These are phyloP conservation scores for Sporisorium graminicola DNA, from an alignment of 1,284 basidiomycete genomes.

Conservation along the genomic window DNA sequence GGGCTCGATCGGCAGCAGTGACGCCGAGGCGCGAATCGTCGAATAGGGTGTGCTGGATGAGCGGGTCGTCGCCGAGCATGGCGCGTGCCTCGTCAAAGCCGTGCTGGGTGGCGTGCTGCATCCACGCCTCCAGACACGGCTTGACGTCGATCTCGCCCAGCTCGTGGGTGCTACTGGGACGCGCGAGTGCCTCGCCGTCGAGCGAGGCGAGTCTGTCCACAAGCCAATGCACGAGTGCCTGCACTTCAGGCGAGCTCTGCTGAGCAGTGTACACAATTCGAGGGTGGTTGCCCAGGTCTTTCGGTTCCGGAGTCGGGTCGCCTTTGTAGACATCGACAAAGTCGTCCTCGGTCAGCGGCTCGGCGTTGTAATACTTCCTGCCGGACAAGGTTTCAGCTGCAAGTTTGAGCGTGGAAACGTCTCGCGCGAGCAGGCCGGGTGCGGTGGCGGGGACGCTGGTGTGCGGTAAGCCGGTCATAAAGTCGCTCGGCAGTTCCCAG, in stretches of 20 bases:
- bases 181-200: neutral
- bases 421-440: slow-evolving; percentile 20
- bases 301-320: neutral
- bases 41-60: slow-evolving; percentile 36
- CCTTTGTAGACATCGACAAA: slow-evolving; percentile 1
- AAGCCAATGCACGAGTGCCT: slow-evolving; percentile 8
- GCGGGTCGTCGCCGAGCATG: slow-evolving; percentile 39
- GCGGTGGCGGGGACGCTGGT: slow-evolving; percentile 43
- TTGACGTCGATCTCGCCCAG: slow-evolving; percentile 20
- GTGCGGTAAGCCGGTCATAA: slow-evolving; percentile 41
- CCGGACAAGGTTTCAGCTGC: neutral
- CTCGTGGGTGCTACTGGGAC: neutral
- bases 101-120: slow-evolving; percentile 26
- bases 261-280: slow-evolving; percentile 26
- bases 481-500: slow-evolving; percentile 33
- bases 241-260: slow-evolving; percentile 26
- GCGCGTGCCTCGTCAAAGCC: slow-evolving; percentile 34
- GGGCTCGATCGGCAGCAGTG: neutral
- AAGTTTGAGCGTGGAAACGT: slow-evolving; percentile 10
- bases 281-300: slow-evolving; percentile 17
- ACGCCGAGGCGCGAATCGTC: slow-evolving; percentile 28
- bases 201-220: neutral
- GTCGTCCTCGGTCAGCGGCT: neutral
- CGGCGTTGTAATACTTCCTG: neutral
- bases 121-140: slow-evolving; percentile 24